Base-by-base conservation (phyloP, 2,329 filamentous ascomycete genomes). In the Balansia obtecta region DNA sequence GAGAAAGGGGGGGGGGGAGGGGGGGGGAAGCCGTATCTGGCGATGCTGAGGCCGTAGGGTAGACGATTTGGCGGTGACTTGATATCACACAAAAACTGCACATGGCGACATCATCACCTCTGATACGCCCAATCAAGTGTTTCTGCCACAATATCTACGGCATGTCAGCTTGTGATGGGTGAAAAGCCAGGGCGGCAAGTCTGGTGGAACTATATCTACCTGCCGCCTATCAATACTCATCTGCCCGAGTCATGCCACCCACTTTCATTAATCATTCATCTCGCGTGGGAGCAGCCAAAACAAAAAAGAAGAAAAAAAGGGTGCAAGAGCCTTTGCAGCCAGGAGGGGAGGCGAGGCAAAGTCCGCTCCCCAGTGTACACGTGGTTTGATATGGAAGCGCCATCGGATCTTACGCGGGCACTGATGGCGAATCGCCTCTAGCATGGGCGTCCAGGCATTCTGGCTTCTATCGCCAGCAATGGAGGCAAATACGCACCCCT, bases 21-120 rank as follows among this genome's bases (percentile, higher is more conserved):
- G 11, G 13, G 20, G 10, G 1, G 9, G 2, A 3, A 1, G 1
- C 15, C 3, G 15, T 16, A 41, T 6, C 20, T 41, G 3, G 10
- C 8, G 39, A 12, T 15, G 12, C n/a, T 15, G 15, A 18, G 20
- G 39, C 3, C 39, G 20, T 22, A 18, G 0, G 42, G 45, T 22
- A 2, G 20, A 10, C 2, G 0, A 2, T 9, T 15, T 6, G 2
- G 32, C 15, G 11, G 12, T 45, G 63, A 64, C 55, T 71, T 67
- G 1, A 68, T 54, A 2, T 55, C 52, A 45, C n/a, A n/a, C n/a
- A n/a, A n/a, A n/a, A 67, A 71, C 6, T 53, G 58, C 38, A 72
- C 60, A 65, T 1, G 72, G 72, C 20, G 60, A 57, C 3, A 58
- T 55, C 51, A 62, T 65, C 53, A 63, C 66, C 46, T 72, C 68